Conservation (phyloP, 2,329 filamentous ascomycete genomes). For the Parascedosporium putredinis region DNA sequence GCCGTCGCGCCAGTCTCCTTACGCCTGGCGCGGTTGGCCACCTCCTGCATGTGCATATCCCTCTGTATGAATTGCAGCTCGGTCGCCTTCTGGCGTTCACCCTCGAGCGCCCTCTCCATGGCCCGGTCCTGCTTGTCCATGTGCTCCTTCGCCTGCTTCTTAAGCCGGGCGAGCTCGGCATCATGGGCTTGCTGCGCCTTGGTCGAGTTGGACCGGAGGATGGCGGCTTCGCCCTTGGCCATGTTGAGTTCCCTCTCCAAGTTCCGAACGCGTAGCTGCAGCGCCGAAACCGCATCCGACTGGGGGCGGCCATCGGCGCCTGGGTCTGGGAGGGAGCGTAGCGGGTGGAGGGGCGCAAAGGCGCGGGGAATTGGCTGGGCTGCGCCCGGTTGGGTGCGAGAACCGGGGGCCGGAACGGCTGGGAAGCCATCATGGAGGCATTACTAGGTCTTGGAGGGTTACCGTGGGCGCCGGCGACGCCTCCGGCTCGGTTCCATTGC, state of each 20-base stretch:
- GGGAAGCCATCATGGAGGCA: slow-evolving; percentile 3
- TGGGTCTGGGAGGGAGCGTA: slow-evolving; percentile 24
- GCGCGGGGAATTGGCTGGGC: slow-evolving; percentile 33
- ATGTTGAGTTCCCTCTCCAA: slow-evolving; percentile 47
- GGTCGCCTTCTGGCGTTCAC: slow-evolving; percentile 54
- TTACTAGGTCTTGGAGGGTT: slow-evolving; percentile 11
- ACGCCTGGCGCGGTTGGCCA: slow-evolving; percentile 34
- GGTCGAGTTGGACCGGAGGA: slow-evolving; percentile 61
- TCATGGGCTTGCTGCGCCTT: slow-evolving; percentile 53
- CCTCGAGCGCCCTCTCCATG: slow-evolving; percentile 53
- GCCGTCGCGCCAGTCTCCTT: slow-evolving; percentile 28
- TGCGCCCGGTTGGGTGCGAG: slow-evolving; percentile 20
- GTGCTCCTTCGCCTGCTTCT: slow-evolving; percentile 54
- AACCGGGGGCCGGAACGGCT: slow-evolving; percentile 16
- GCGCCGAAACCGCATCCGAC: slow-evolving; percentile 29
- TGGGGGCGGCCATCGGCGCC: slow-evolving; percentile 17
- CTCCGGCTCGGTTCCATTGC: slow-evolving; percentile 19
- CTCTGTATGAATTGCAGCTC: slow-evolving; percentile 64
- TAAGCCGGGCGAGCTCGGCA: slow-evolving; percentile 48
- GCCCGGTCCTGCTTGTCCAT: slow-evolving; percentile 52
- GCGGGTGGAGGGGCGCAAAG: slow-evolving; percentile 15
- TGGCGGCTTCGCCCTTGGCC: slow-evolving; percentile 62
- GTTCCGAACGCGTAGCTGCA: slow-evolving; percentile 41
- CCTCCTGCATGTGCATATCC: slow-evolving; percentile 57
- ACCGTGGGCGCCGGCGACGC: background rate